Conservation (phyloP, 2,329 filamentous ascomycete species). For the Rutstroemia sp. region DNA sequence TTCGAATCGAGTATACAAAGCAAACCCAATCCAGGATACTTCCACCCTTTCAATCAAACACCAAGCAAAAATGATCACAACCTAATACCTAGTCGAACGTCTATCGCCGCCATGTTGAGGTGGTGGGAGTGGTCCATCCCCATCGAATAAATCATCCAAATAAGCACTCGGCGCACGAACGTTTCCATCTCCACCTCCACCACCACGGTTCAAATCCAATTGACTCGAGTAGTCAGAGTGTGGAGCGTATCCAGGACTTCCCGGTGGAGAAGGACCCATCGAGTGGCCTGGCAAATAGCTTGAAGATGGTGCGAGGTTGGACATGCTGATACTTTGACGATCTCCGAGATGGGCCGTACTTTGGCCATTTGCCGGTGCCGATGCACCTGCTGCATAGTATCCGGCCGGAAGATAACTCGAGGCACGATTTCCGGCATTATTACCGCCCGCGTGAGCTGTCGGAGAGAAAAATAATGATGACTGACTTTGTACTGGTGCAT, state of each 20-base stretch:
- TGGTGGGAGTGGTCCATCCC: slow-evolving; percentile 11
- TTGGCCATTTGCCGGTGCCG: slow-evolving; percentile 28
- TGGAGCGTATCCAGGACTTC: slow-evolving; percentile 43
- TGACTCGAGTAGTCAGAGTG: slow-evolving; percentile 51
- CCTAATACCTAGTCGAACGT: no score
- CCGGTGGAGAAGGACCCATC: slow-evolving; percentile 41
- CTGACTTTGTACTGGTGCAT: slow-evolving; percentile 16
- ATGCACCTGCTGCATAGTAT: slow-evolving; percentile 69
- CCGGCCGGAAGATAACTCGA: slow-evolving; percentile 84
- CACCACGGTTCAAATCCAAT: slow-evolving; percentile 39
- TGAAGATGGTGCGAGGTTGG: slow-evolving; percentile 47
- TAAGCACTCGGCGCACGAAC: slow-evolving; percentile 80
- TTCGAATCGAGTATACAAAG: no score
- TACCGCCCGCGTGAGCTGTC: slow-evolving; percentile 60
- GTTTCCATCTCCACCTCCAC: slow-evolving; percentile 45
- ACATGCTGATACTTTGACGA: slow-evolving; percentile 46
- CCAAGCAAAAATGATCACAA: no score
- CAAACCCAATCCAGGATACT: no score
- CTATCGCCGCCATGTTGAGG: no score
- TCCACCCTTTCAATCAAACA: no score
- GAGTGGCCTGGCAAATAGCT: slow-evolving; percentile 41
- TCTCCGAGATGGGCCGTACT: slow-evolving; percentile 28
- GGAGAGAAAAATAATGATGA: slow-evolving; percentile 80
- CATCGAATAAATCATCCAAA: slow-evolving; percentile 82
- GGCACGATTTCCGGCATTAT: slow-evolving; percentile 51